phyloP scores from a whole-genome alignment of 768 basidiomycete species.

The Boletus insuetus region DNA sequence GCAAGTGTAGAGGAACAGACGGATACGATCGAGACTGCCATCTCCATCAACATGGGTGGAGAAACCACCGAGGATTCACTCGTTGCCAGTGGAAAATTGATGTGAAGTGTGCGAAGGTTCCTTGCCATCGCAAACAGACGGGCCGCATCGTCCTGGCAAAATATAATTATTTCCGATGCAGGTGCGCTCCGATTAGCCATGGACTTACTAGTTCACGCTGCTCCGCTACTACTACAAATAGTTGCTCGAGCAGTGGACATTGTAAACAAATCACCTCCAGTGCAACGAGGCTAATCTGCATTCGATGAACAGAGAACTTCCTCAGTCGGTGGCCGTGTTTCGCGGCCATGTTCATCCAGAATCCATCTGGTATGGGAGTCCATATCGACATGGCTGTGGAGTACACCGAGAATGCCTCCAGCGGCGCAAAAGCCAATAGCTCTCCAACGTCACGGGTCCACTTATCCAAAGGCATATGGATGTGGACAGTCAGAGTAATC shows the following conservation, averaged over 20 bases:
- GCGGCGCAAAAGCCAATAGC: slow-evolving; percentile 47
- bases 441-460: slow-evolving; percentile 47
- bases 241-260: slow-evolving; percentile 54
- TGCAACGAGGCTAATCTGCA: slow-evolving; percentile 49
- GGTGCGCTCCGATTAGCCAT: neutral
- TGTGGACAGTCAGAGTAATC: slow-evolving; percentile 55
- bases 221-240: slow-evolving; percentile 59
- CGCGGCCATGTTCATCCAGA: slow-evolving; percentile 51
- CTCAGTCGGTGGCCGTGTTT: slow-evolving; percentile 51
- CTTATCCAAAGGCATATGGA: slow-evolving; percentile 31
- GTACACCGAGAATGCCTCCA: slow-evolving; percentile 65
- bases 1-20: slow-evolving; percentile 50
- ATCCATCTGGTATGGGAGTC: slow-evolving; percentile 39
- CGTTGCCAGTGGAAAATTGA: slow-evolving; percentile 44
- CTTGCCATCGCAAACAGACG: slow-evolving; percentile 42
- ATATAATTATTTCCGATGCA: neutral
- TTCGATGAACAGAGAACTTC: slow-evolving; percentile 62
- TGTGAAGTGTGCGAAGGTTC: slow-evolving; percentile 55
- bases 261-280: slow-evolving; percentile 53
- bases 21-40: slow-evolving; percentile 45
- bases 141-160: slow-evolving; percentile 17
- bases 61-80: slow-evolving; percentile 18
- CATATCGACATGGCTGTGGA: slow-evolving; percentile 43
- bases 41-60: slow-evolving; percentile 23
- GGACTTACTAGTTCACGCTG: slow-evolving; percentile 42